Evolutionary conservation across 441 rosid species (phyloP).

Genomic region (Croton laevigatus): DNA sequence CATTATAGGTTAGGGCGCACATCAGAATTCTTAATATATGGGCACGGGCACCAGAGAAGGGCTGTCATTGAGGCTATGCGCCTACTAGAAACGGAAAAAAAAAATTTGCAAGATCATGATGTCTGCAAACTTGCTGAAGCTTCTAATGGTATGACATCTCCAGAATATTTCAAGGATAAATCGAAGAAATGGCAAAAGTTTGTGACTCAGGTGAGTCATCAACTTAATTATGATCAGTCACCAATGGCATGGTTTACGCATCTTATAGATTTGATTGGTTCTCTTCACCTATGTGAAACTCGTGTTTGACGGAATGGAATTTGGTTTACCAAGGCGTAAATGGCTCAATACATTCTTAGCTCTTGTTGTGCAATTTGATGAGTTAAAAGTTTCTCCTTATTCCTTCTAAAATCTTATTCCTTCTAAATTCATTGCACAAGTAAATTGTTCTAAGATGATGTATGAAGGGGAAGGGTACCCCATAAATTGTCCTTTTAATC

Average conservation of each 20-base stretch:
- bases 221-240: background rate
- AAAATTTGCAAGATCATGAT: slow-evolving; percentile 24
- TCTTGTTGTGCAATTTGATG: background rate
- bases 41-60: slow-evolving; percentile 93
- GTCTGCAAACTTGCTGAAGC: slow-evolving; percentile 42
- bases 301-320: background rate
- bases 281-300: background rate
- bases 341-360: background rate
- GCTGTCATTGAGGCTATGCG: slow-evolving; percentile 93
- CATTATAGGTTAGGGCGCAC: slow-evolving; percentile 76
- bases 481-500: background rate
- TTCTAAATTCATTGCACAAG: background rate
- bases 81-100: slow-evolving; percentile 59
- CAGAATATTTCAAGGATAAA: slow-evolving; percentile 63
- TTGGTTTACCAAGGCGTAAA: background rate
- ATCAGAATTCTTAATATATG: slow-evolving; percentile 81
- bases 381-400: background rate
- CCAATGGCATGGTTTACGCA: background rate
- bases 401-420: background rate
- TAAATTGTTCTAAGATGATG: background rate
- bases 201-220: slow-evolving; percentile 61
- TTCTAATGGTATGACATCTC: slow-evolving; percentile 35
- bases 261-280: background rate
- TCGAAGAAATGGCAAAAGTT: slow-evolving; percentile 94
- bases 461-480: background rate